Evolutionary conservation across 495 filamentous ascomycete genomes (phyloP).

Genomic region (Penicillium waksmanii): DNA sequence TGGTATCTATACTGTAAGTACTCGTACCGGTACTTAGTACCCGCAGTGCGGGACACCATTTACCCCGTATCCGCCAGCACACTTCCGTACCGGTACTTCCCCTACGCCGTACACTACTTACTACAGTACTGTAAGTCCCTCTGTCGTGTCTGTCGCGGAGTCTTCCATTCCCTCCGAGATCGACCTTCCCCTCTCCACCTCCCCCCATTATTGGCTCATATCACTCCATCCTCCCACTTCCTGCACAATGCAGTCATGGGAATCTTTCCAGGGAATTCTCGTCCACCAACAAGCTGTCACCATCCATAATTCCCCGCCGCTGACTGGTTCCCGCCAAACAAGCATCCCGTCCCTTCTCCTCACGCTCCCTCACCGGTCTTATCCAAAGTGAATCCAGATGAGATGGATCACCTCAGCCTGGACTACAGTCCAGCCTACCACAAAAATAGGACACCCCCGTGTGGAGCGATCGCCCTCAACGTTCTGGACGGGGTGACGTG

Average conservation of each 20-base stretch:
- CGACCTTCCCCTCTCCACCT: background rate
- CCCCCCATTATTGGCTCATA: constrained; percentile 15
- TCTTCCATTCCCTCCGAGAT: constrained; percentile 6
- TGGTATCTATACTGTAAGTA: no score
- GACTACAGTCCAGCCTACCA: background rate
- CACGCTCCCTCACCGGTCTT: background rate
- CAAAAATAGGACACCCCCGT: background rate
- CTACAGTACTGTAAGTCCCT: no score
- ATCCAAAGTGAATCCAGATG: no score
- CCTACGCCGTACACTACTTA: background rate
- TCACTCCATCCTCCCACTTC: constrained; percentile 3
- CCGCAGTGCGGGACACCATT: constrained; percentile 8
- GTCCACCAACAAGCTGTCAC: background rate
- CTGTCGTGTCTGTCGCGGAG: no score
- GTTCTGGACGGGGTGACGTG: background rate
- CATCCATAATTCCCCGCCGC: background rate
- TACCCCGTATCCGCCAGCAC: constrained; percentile 34
- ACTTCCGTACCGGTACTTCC: background rate
- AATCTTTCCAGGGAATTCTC: background rate
- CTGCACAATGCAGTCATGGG: constrained; percentile 18
- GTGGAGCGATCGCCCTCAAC: background rate
- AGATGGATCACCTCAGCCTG: no score
- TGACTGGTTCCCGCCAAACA: constrained; percentile 6
- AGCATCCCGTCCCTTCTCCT: background rate
- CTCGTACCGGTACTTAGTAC: constrained; percentile 20